Evolutionary conservation across 2,329 filamentous ascomycete genomes (phyloP).

Genomic region (Hypoxylon sp.): DNA sequence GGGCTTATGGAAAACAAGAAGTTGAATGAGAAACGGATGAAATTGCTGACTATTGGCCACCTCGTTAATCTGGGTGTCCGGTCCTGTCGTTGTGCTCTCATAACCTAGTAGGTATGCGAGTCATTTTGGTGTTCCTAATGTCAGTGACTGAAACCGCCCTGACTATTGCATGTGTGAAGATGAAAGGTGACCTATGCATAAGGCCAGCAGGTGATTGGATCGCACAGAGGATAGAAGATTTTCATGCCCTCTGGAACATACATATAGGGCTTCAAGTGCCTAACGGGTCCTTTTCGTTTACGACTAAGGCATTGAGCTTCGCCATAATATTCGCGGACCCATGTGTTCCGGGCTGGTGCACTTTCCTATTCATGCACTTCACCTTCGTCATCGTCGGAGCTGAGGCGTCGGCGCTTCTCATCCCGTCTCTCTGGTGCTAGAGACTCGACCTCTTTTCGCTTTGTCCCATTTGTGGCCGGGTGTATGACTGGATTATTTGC

Average conservation of each 20-base stretch:
- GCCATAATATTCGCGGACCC: background rate
- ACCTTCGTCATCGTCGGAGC: slow-evolving; percentile 64
- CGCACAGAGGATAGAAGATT: background rate
- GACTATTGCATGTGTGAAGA: background rate
- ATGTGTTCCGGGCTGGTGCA: slow-evolving; percentile 1
- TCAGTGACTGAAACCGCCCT: slow-evolving; percentile 1
- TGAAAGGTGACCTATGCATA: background rate
- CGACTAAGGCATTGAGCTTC: slow-evolving; percentile 1
- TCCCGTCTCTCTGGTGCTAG: slow-evolving; percentile 56
- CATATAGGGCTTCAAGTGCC: background rate
- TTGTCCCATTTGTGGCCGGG: slow-evolving; percentile 55
- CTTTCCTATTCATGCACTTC: slow-evolving; percentile 58
- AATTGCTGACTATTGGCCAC: background rate
- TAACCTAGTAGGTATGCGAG: background rate
- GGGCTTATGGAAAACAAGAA: slow-evolving; percentile 21
- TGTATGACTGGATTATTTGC: slow-evolving; percentile 53
- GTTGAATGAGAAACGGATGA: slow-evolving; percentile 13
- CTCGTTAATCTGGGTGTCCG: background rate
- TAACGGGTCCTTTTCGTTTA: background rate
- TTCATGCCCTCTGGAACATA: background rate
- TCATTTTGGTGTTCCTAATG: slow-evolving; percentile 2
- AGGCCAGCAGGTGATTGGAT: background rate
- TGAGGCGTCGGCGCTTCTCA: slow-evolving; percentile 61
- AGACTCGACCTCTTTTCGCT: slow-evolving; percentile 61
- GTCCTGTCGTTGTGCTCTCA: background rate